A percentile compares a stretch with the other conserved stretches of the same genome.
phyloP scores from a whole-genome alignment of 192 early-diverging fungal species.

The Linnemannia hyalina region DNA sequence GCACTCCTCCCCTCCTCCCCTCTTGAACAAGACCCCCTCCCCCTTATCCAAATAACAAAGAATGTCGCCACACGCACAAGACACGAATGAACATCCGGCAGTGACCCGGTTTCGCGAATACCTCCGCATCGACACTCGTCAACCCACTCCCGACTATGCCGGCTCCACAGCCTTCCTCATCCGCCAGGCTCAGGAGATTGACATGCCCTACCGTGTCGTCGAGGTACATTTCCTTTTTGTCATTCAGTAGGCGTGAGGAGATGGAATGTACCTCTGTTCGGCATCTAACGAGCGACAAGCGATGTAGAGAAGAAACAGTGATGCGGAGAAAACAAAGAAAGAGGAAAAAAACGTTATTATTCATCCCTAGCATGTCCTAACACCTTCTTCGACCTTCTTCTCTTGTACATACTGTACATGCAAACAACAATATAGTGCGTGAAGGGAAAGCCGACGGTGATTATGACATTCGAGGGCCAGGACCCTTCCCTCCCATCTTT shows the following conservation, averaged over 20 bases:
- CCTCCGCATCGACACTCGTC: constrained; percentile 87
- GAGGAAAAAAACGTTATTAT: too few relatives aligned
- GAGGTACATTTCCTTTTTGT: constrained; percentile 34
- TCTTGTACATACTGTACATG: neutral
- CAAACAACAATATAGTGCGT: constrained; percentile 58
- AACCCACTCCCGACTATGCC: constrained; percentile 87
- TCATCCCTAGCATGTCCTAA: neutral
- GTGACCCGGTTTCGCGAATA: constrained; percentile 85
- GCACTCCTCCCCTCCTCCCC: neutral
- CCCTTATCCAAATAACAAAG: neutral
- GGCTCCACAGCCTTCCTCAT: constrained; percentile 72
- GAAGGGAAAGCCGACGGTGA: constrained; percentile 77
- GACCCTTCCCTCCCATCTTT: constrained; percentile 70
- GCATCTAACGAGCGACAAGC: too few relatives aligned
- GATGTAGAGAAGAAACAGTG: too few relatives aligned
- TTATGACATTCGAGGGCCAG: constrained; percentile 77
- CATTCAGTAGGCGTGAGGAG: too few relatives aligned
- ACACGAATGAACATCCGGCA: constrained; percentile 61
- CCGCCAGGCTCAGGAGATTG: constrained; percentile 77
- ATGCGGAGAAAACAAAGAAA: too few relatives aligned
- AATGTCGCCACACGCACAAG: constrained; percentile 1
- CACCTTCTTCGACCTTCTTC: neutral
- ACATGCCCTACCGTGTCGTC: constrained; percentile 65
- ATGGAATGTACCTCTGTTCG: too few relatives aligned
- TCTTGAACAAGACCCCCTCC: too few relatives aligned